phyloP scores from a whole-genome alignment of 2,329 filamentous ascomycete genomes.

The Aspergillus ochraceus region DNA sequence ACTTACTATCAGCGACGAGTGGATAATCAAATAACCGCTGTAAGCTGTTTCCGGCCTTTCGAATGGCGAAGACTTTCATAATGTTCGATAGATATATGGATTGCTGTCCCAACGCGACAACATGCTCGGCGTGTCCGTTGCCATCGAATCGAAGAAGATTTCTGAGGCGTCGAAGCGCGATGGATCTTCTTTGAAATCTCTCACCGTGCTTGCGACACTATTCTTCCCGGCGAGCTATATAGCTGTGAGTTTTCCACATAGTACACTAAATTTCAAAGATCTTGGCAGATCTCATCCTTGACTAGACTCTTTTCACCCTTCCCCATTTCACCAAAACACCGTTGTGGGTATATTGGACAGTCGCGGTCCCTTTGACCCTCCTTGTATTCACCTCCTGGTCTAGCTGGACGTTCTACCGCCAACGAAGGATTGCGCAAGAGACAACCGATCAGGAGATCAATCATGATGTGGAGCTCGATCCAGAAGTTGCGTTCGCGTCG shows the following conservation, averaged over 20 bases:
- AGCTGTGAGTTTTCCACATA: not conserved
- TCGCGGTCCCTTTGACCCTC: not conserved
- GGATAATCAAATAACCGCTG: slow-evolving; percentile 8
- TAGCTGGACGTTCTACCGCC: slow-evolving; percentile 7
- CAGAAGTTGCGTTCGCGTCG: too few relatives aligned
- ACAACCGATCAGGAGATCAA: not conserved
- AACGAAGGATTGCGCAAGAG: slow-evolving; percentile 1
- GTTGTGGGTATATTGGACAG: slow-evolving; percentile 6
- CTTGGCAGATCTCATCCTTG: too few relatives aligned
- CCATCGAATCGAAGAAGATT: slow-evolving; percentile 10
- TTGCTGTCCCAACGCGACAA: slow-evolving; percentile 9
- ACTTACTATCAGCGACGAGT: slow-evolving; percentile 1
- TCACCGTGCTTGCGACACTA: slow-evolving; percentile 3
- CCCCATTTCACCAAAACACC: not conserved
- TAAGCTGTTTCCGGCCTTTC: not conserved
- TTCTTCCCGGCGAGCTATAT: slow-evolving; percentile 8
- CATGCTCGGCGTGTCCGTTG: slow-evolving; percentile 8
- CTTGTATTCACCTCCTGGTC: slow-evolving; percentile 5
- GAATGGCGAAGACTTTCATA: not conserved
- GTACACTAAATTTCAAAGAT: too few relatives aligned
- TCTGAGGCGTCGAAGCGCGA: slow-evolving; percentile 8
- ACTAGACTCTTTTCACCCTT: slow-evolving; percentile 6
- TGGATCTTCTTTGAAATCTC: slow-evolving; percentile 7
- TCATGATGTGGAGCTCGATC: not conserved
- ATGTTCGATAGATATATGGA: slow-evolving; percentile 1